Percentiles rank a stretch among this genome's conserved stretches.
Evolutionary conservation across 176 grass and related monocot species (phyloP).

Genomic region (Dactylis glomerata): DNA sequence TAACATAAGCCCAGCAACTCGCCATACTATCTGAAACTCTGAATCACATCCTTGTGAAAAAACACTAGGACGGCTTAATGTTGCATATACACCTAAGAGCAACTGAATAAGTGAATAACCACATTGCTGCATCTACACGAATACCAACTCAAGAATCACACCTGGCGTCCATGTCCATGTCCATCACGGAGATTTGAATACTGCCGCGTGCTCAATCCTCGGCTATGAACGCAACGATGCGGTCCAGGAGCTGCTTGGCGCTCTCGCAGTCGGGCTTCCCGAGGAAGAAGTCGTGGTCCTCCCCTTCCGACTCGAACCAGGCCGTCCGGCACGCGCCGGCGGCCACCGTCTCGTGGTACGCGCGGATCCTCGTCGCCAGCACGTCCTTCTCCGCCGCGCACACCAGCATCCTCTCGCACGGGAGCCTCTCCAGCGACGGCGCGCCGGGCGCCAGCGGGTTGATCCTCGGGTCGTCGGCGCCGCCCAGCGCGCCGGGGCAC

Average conservation of each 20-base stretch:
- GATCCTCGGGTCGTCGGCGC: constrained; percentile 41
- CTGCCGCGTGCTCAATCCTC: not conserved
- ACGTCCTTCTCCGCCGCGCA: constrained; percentile 20
- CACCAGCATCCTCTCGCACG: constrained; percentile 37
- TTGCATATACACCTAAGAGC: too few species aligned
- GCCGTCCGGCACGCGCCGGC: constrained; percentile 29
- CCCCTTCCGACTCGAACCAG: constrained; percentile 39
- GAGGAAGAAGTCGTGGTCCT: constrained; percentile 46
- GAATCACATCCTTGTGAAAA: too few species aligned
- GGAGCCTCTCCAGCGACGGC: constrained; percentile 23
- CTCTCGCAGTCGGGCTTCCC: constrained; percentile 19
- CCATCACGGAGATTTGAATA: too few species aligned
- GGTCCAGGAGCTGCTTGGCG: constrained; percentile 25
- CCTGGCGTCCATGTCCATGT: too few species aligned
- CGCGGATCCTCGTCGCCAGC: constrained; percentile 14
- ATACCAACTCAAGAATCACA: too few species aligned
- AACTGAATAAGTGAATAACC: too few species aligned
- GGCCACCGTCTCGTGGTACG: constrained; percentile 23
- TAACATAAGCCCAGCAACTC: too few species aligned
- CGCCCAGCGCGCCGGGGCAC: constrained; percentile 31
- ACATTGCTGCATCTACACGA: too few species aligned
- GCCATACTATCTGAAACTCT: too few species aligned
- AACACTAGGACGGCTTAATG: too few species aligned
- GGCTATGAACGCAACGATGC: constrained; percentile 27
- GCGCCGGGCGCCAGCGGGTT: constrained; percentile 38